phyloP scores from a whole-genome alignment of 805 yeast genomes.

The Candida krabiensis region DNA sequence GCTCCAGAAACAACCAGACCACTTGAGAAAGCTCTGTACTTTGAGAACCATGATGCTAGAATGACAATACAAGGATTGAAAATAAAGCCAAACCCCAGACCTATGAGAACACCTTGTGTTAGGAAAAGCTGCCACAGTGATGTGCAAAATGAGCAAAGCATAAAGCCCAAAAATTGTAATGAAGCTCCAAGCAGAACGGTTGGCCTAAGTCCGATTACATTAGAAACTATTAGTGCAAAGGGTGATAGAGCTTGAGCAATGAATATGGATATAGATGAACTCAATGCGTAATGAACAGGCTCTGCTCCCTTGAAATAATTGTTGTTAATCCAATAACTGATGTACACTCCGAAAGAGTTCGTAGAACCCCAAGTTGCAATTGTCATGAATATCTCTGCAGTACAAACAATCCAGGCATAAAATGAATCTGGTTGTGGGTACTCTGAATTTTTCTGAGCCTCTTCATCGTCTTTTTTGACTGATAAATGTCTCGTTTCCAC shows the following conservation, averaged over 20 bases:
- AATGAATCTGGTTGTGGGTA: slow-evolving; percentile 44
- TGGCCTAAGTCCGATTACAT: slow-evolving; percentile 18
- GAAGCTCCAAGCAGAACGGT: slow-evolving; percentile 37
- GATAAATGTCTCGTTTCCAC: slow-evolving; percentile 4
- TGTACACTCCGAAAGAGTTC: slow-evolving; percentile 57
- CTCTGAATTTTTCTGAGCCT: slow-evolving; percentile 34
- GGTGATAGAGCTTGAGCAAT: slow-evolving; percentile 26
- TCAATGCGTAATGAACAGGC: slow-evolving; percentile 55
- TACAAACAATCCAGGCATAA: slow-evolving; percentile 54
- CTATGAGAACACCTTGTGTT: slow-evolving; percentile 54
- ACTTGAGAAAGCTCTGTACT: slow-evolving; percentile 41
- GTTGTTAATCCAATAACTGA: slow-evolving; percentile 51
- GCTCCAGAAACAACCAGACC: slow-evolving; percentile 41
- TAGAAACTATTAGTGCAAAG: slow-evolving; percentile 16
- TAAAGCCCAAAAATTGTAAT: slow-evolving; percentile 46
- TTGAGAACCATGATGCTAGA: slow-evolving; percentile 56
- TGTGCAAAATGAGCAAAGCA: slow-evolving; percentile 52
- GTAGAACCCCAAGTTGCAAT: slow-evolving; percentile 68
- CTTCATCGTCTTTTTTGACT: slow-evolving; percentile 4
- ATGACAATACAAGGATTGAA: slow-evolving; percentile 50
- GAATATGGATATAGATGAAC: slow-evolving; percentile 46
- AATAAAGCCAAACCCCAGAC: slow-evolving; percentile 49
- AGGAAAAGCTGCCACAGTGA: slow-evolving; percentile 50
- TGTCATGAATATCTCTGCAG: slow-evolving; percentile 43
- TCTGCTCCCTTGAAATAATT: slow-evolving; percentile 51